Conservation (phyloP, 169 alveolate genomes). For the Cryptosporidium andersoni region DNA sequence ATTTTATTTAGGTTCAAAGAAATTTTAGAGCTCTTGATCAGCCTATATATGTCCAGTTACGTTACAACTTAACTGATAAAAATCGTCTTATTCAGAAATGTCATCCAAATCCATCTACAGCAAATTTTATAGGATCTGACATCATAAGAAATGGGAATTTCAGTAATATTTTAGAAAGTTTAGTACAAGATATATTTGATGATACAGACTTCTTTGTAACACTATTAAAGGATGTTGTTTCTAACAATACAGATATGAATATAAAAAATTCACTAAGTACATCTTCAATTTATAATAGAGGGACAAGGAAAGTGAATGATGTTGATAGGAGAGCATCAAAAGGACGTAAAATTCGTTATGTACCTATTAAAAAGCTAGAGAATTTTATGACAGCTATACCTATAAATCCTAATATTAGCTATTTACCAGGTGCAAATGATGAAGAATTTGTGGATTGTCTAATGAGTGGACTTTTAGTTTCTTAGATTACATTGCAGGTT, state of each 20-base stretch:
- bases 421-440: slow-evolving; percentile 41
- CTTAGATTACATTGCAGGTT: not conserved
- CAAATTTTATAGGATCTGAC: slow-evolving; percentile 6
- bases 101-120: slow-evolving; percentile 23
- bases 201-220: slow-evolving; percentile 28
- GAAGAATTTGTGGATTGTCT: slow-evolving; percentile 55
- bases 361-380: slow-evolving; percentile 74
- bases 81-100: slow-evolving; percentile 46
- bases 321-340: slow-evolving; percentile 79
- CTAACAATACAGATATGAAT: not conserved
- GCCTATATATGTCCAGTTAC: slow-evolving; percentile 71
- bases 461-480: slow-evolving; percentile 31
- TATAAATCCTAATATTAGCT: not conserved
- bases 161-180: not conserved
- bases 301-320: slow-evolving; percentile 37
- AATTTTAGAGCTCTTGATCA: slow-evolving; percentile 70
- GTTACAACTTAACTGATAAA: slow-evolving; percentile 40
- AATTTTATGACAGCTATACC: slow-evolving; percentile 69
- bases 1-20: slow-evolving; percentile 13
- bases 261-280: not conserved
- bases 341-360: slow-evolving; percentile 77
- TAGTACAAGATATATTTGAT: slow-evolving; percentile 38
- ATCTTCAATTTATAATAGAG: slow-evolving; percentile 59
- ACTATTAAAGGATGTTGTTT: slow-evolving; percentile 19
- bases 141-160: not conserved